These are phyloP conservation scores for Biscogniauxia sp. DNA, from an alignment of 2,329 filamentous ascomycete genomes.

Conservation along the genomic window DNA sequence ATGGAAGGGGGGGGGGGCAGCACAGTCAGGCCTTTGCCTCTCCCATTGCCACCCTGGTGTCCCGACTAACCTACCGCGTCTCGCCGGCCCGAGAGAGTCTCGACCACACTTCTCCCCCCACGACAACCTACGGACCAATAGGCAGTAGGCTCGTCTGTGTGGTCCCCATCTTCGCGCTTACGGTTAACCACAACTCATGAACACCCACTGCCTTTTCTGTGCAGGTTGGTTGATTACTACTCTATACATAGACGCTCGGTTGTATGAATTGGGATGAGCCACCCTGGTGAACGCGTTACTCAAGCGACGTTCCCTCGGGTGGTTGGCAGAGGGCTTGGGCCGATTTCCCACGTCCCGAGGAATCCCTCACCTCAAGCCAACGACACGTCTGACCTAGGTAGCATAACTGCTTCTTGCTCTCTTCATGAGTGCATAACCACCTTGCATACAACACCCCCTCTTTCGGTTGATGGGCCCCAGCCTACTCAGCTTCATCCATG, in stretches of 20 bases:
- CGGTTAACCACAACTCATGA: conserved; percentile 2
- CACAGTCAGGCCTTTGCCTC: background rate
- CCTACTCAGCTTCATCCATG: conserved; percentile 8
- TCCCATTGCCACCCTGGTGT: background rate
- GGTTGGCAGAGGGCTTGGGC: conserved; percentile 14
- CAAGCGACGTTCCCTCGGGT: conserved; percentile 8
- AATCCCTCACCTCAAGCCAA: conserved; percentile 12
- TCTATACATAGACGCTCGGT: conserved; percentile 15
- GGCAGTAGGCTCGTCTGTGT: background rate
- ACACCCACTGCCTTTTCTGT: conserved; percentile 6
- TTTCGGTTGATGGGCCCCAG: conserved; percentile 13
- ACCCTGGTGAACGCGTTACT: conserved; percentile 7
- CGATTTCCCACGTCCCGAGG: conserved; percentile 5
- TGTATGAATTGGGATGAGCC: conserved; percentile 11
- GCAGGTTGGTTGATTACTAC: background rate
- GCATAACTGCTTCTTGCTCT: conserved; percentile 13
- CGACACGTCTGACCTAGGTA: conserved; percentile 10
- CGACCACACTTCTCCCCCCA: conserved; percentile 18
- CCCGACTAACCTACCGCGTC: conserved; percentile 15
- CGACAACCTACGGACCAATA: conserved; percentile 16
- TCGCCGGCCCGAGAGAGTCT: conserved; percentile 23
- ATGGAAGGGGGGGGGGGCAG: background rate
- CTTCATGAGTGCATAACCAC: conserved; percentile 17
- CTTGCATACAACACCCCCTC: conserved; percentile 25
- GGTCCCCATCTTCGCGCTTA: conserved; percentile 19